These are phyloP conservation scores for Penicillium roqueforti DNA, from an alignment of 495 filamentous ascomycete genomes.

Conservation along the genomic window DNA sequence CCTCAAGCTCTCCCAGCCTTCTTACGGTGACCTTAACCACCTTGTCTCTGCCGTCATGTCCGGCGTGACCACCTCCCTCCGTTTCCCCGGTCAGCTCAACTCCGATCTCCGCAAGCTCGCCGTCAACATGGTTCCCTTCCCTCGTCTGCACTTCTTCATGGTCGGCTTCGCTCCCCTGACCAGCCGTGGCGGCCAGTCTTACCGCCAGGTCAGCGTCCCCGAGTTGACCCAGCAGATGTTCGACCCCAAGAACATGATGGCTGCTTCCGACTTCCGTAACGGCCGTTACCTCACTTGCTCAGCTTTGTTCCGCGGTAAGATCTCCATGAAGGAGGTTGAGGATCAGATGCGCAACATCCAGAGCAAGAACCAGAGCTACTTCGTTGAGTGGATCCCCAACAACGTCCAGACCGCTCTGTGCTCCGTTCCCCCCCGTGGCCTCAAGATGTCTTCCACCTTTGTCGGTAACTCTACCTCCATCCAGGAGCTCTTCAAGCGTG, in stretches of 20 bases:
- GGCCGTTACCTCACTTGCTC: constrained; percentile 99
- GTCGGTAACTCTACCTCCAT: constrained; percentile 99
- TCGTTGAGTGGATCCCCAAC: constrained; percentile 99
- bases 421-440: constrained; percentile 95
- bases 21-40: constrained; percentile 99
- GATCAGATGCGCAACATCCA: constrained; percentile 99
- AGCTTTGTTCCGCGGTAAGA: constrained; percentile 99
- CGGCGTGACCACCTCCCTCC: constrained; percentile 95
- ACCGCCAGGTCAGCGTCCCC: constrained; percentile 96
- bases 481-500: constrained; percentile 99
- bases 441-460: constrained; percentile 99
- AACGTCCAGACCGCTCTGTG: constrained; percentile 99
- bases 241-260: constrained; percentile 99
- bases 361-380: constrained; percentile 99
- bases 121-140: constrained; percentile 99
- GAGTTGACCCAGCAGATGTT: constrained; percentile 99
- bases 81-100: constrained; percentile 99
- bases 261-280: constrained; percentile 98
- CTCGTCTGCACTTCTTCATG: constrained; percentile 99
- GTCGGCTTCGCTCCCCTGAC: constrained; percentile 99
- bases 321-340: constrained; percentile 99
- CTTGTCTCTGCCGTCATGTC: constrained; percentile 99
- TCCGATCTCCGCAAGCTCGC: constrained; percentile 99
- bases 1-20: constrained; percentile 96
- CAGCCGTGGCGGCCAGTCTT: constrained; percentile 87